phyloP scores from a whole-genome alignment of 2,329 filamentous ascomycete genomes.

The Paracoccidioides lutzii region DNA sequence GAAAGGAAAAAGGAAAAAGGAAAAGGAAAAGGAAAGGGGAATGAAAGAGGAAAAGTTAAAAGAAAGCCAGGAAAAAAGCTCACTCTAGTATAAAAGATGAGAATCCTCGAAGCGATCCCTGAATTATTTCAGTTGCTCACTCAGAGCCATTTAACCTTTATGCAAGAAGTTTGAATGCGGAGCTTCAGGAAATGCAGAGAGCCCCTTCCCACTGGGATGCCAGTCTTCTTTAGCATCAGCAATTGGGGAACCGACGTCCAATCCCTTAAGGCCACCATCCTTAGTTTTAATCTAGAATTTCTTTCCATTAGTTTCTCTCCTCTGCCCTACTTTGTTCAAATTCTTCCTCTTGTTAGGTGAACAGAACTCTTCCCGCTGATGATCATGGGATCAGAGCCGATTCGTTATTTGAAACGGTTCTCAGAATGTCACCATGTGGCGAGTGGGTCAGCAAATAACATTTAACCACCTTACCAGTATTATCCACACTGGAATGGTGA shows the following conservation, averaged over 20 bases:
- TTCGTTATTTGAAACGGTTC: not conserved
- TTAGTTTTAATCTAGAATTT: constrained; percentile 1
- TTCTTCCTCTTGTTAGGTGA: not conserved
- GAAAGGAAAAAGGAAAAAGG: not conserved
- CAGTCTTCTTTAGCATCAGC: not conserved
- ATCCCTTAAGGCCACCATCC: not conserved
- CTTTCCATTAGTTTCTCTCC: not conserved
- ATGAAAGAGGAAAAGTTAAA: not conserved
- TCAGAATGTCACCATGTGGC: constrained; percentile 16
- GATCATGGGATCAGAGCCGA: not conserved
- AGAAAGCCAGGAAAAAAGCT: not conserved
- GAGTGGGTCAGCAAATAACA: constrained; percentile 21
- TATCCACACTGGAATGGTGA: not conserved
- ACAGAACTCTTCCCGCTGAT: not conserved
- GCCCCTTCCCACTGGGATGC: constrained; percentile 2
- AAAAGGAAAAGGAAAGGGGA: not conserved
- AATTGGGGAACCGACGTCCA: not conserved
- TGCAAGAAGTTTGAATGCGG: constrained; percentile 6
- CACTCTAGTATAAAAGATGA: not conserved
- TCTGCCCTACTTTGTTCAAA: not conserved
- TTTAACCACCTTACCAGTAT: constrained; percentile 17
- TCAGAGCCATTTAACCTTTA: constrained; percentile 4
- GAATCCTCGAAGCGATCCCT: constrained; percentile 1
- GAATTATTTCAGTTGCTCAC: constrained; percentile 1
- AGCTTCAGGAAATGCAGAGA: constrained; percentile 5